Evolutionary conservation across 169 alveolate species (phyloP).

Genomic region (Cyclospora cayetanensis): DNA sequence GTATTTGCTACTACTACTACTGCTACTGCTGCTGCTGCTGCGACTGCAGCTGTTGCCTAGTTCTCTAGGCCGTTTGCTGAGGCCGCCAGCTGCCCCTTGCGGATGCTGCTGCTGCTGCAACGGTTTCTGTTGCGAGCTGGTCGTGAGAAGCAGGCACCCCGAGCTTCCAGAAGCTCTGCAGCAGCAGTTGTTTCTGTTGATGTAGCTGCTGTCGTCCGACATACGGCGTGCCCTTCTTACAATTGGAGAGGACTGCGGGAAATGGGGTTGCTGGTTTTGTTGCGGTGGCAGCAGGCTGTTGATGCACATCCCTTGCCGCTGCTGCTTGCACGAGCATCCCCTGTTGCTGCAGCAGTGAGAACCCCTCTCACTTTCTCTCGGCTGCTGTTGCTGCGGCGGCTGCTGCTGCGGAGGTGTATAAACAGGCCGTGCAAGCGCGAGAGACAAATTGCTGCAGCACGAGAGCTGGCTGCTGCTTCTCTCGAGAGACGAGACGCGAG

Average conservation of each 20-base stretch:
- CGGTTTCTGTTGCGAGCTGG: neutral
- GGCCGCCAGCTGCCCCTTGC: neutral
- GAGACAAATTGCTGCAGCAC: conserved; percentile 50
- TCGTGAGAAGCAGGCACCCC: neutral
- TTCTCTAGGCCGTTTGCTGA: neutral
- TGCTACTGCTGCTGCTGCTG: neutral
- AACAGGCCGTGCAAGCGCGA: conserved; percentile 5
- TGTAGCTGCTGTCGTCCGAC: neutral
- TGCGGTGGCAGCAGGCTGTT: conserved; percentile 35
- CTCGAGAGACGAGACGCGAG: neutral
- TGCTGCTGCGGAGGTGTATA: conserved; percentile 25
- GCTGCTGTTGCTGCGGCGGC: conserved; percentile 14
- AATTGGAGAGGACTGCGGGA: neutral
- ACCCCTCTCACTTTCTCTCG: neutral
- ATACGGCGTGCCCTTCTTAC: neutral
- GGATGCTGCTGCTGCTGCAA: neutral
- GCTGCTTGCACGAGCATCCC: neutral
- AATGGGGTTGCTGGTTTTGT: conserved; percentile 7
- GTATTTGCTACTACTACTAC: conserved; percentile 17
- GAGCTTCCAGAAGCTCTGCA: neutral
- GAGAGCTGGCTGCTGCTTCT: conserved; percentile 60
- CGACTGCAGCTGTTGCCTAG: neutral
- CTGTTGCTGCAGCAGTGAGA: conserved; percentile 1
- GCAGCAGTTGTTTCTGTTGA: neutral
- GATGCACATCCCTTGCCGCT: neutral